Percentiles rank a stretch among this genome's conserved stretches.
Evolutionary conservation across 768 basidiomycete species (phyloP).

Genomic region (Tylopilus felleus): DNA sequence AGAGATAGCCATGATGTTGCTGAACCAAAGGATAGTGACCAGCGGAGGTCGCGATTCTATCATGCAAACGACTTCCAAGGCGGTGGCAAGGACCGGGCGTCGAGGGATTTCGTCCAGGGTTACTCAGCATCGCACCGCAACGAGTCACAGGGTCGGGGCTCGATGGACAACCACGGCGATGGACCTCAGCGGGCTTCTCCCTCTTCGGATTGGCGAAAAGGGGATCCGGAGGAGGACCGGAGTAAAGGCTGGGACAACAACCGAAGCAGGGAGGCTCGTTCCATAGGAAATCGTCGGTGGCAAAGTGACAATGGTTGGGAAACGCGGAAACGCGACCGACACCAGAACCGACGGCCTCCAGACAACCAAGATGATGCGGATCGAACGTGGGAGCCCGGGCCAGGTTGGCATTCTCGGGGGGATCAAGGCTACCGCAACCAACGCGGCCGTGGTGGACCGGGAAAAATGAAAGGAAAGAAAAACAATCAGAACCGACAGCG

Average conservation of each 20-base stretch:
- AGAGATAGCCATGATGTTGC: slow-evolving; percentile 47
- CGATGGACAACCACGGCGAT: slow-evolving; percentile 40
- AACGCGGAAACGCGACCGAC: slow-evolving; percentile 44
- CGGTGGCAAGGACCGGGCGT: slow-evolving; percentile 44
- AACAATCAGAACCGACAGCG: slow-evolving; percentile 34
- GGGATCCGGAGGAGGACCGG: slow-evolving; percentile 38
- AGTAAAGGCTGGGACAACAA: slow-evolving; percentile 34
- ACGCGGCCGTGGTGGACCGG: slow-evolving; percentile 37
- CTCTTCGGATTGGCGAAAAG: slow-evolving; percentile 40
- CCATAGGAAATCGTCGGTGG: slow-evolving; percentile 31
- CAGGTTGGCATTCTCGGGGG: slow-evolving; percentile 56
- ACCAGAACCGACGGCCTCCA: slow-evolving; percentile 36
- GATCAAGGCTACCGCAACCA: slow-evolving; percentile 38
- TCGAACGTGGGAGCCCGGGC: slow-evolving; percentile 71
- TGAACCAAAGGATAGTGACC: slow-evolving; percentile 43
- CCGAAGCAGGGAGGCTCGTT: slow-evolving; percentile 35
- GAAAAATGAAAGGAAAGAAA: slow-evolving; percentile 36
- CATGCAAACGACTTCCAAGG: slow-evolving; percentile 41
- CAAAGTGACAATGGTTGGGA: slow-evolving; percentile 50
- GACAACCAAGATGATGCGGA: slow-evolving; percentile 39
- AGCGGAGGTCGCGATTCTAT: slow-evolving; percentile 41
- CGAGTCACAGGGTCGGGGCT: slow-evolving; percentile 44
- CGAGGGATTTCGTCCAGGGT: slow-evolving; percentile 44
- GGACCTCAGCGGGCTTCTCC: slow-evolving; percentile 43
- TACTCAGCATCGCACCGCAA: slow-evolving; percentile 44